Base-by-base conservation (phyloP, 805 yeast genomes). In the Nakazawaea populi region DNA sequence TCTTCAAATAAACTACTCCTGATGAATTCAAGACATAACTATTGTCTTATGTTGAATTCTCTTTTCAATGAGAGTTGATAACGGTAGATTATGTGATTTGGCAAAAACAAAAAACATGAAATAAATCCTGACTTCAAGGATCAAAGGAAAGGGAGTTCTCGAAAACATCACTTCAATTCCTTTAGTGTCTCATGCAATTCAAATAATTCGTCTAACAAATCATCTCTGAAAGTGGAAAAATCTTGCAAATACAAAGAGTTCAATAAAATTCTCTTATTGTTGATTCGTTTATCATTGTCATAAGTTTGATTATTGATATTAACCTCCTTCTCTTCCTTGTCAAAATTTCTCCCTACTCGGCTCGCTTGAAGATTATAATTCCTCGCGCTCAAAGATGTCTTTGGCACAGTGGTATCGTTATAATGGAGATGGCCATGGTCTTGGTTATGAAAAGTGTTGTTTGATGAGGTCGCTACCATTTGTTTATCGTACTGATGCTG, bases 191-290 rank as follows among this genome's bases (percentile, higher is more conserved):
- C 49, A 32, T 45, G 38, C 35, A 49, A 49, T 14, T 49, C 52
- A 24, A 18, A 45, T 30, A 45, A 45, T 35, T 49, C 52, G 28
- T 45, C 48, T 18, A 45, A 28, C 14, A 49, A 36, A 36, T 49
- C 52, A 36, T 49, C 49, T 49, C 49, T 49, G 18, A 49, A 41
- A 18, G 11, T 11, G 12, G n/a, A n/a, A 35, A 49, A 49, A 32
- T 49, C 52, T 36, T 49, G 52, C 8, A 49, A 37, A 41, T 49
- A 49, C 6, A 49, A 18, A 7, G 41, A 49, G n/a, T 39, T 49
- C 5, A 48, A 32, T 7, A 36, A 27, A 9, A 35, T 36, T 7
- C 31, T 30, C 9, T 24, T 42, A 42, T 27, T 24, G 27, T 32
- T 41, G 8, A n/a, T 30, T 5, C 27, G 12, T 40, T 41, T 34